Evolutionary conservation across 805 yeast genomes (phyloP).

Genomic region (Yarrowia osloensis): DNA sequence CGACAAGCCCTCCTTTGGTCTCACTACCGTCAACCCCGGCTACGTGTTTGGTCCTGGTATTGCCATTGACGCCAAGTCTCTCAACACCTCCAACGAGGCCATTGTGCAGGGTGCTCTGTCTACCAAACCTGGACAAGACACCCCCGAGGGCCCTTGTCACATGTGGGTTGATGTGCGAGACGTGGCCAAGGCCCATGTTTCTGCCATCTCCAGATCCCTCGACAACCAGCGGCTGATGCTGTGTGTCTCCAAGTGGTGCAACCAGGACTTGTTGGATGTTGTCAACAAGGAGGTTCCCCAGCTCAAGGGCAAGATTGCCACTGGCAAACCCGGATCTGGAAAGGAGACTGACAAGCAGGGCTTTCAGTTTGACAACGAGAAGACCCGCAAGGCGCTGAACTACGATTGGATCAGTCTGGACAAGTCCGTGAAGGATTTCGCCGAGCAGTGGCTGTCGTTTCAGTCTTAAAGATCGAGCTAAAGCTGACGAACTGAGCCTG

Average conservation of each 20-base stretch:
- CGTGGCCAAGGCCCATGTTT: slow-evolving; percentile 58
- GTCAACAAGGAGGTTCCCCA: slow-evolving; percentile 22
- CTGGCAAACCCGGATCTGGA: neutral
- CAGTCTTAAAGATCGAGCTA: neutral
- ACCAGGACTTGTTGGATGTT: slow-evolving; percentile 32
- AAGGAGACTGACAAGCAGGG: neutral
- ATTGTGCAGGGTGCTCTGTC: neutral
- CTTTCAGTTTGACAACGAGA: neutral
- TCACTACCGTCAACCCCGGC: slow-evolving; percentile 41
- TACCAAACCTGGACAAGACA: neutral
- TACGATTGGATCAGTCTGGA: neutral
- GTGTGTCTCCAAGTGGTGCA: slow-evolving; percentile 33
- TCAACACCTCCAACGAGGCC: slow-evolving; percentile 43
- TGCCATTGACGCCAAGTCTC: slow-evolving; percentile 31
- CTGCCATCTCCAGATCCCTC: slow-evolving; percentile 45
- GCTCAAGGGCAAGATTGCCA: slow-evolving; percentile 1
- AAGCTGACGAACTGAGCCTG: no score
- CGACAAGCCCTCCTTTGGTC: slow-evolving; percentile 37
- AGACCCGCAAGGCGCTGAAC: neutral
- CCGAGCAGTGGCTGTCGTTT: neutral
- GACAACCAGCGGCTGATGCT: slow-evolving; percentile 38
- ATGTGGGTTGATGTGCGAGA: slow-evolving; percentile 57
- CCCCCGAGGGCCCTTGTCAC: slow-evolving; percentile 32
- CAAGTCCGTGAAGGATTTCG: neutral
- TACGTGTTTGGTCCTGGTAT: slow-evolving; percentile 41